Base-by-base conservation (phyloP, 2,329 filamentous ascomycete species). In the Sporothrix variecibatus region DNA sequence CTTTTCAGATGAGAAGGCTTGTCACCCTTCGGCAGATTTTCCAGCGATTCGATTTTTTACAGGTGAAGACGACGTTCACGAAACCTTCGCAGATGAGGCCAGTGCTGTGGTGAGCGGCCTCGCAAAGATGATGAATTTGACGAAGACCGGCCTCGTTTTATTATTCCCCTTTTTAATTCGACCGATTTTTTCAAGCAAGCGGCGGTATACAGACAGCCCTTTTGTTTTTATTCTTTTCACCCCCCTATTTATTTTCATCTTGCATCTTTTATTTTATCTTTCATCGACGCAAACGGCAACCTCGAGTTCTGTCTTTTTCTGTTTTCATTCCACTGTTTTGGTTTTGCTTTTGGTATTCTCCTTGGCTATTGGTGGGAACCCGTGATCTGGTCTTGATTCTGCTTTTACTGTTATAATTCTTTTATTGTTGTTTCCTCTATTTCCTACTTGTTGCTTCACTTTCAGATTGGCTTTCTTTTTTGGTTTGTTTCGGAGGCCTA, bases 171-270 rank as follows among this genome's bases (percentile, higher is more conserved):
- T 75, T 71, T 72, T 67, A 53, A 70, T 70, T 70, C 67, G 67
- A 56, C 46, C 67, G 67, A 56, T 40, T 53, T 23, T 56, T 40
- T 23, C 67, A 56, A 56, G 67, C 67, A 67, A 53, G 67, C 67
- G 49, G 49, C 46, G 20, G 67, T 38, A 56, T 40, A 31, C 49
- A 38, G 34, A 34, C n/a, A n/a, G n/a, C 34, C 53, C 43, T 58
- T 26, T 58, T n/a, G 3, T 43, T 49, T 64, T 11, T 38, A n/a
- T 34, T 51, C 12, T 26, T 4, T 56, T 56, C 26, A 28, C 46
- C n/a, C 23, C 64, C 62, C 31, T 77, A 70, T 64, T 74, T 72
- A 46, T 75, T 72, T 73, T 72, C 23, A 46, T 49, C 46, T 74
- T 53, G 70, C 73, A 72, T 69, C 72, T 40, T 31, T 69, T 51